These are phyloP conservation scores for Cordyceps javanica DNA, from an alignment of 2,329 filamentous ascomycete genomes.

Conservation along the genomic window DNA sequence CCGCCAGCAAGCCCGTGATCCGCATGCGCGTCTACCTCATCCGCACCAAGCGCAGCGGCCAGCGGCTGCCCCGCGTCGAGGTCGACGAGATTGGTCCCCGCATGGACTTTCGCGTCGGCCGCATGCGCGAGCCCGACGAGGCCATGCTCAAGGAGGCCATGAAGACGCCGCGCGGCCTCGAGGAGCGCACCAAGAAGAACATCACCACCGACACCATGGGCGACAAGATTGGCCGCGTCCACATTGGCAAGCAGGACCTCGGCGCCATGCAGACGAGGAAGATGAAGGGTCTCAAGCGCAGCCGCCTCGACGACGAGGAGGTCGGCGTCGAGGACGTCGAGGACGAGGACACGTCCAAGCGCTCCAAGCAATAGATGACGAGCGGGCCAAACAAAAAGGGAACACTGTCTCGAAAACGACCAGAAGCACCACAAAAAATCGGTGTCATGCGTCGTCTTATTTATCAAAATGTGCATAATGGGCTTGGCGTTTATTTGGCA, in stretches of 20 bases:
- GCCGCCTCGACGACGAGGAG: conserved; percentile 53
- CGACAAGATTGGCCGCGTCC: conserved; percentile 92
- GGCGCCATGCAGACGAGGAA: conserved; percentile 86
- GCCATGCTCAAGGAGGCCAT: conserved; percentile 82
- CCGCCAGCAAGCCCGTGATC: conserved; percentile 47
- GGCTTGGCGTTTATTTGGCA: conserved; percentile 11
- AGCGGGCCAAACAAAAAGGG: background rate
- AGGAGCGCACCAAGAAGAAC: conserved; percentile 92
- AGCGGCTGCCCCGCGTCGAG: conserved; percentile 83
- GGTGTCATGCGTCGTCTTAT: background rate
- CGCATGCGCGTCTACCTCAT: conserved; percentile 79
- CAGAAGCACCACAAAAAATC: too few species aligned
- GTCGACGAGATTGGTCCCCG: conserved; percentile 92
- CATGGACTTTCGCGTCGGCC: conserved; percentile 84
- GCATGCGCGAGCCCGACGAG: conserved; percentile 71
- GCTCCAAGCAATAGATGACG: conserved; percentile 26
- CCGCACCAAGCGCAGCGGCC: conserved; percentile 76
- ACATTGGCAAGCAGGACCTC: conserved; percentile 86
- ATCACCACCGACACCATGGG: conserved; percentile 85
- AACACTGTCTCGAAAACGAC: too few species aligned
- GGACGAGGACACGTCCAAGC: conserved; percentile 32
- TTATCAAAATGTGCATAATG: conserved; percentile 9
- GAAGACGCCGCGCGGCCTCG: conserved; percentile 70
- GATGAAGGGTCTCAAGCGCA: conserved; percentile 97
- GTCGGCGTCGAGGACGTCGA: conserved; percentile 34